A percentile compares a stretch with the other conserved stretches of the same genome.
Conservation (phyloP, 352 stramenopile species). For the Pythium diclinum region DNA sequence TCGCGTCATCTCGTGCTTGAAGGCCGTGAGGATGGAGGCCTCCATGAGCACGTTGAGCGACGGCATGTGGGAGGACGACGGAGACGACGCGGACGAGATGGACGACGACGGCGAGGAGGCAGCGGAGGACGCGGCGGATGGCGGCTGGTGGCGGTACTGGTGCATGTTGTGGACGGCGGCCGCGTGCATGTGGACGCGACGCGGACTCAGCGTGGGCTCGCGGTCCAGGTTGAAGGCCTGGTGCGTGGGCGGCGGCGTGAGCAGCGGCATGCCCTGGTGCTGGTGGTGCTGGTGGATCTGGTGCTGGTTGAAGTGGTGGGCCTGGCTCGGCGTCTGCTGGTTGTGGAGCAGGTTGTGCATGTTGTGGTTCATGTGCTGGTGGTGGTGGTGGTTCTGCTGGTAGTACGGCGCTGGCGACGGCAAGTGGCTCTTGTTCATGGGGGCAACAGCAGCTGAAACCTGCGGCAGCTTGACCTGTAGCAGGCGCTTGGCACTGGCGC, state of each 20-base stretch:
- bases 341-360: background rate
- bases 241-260: slow-evolving; percentile 41
- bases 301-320: slow-evolving; percentile 13
- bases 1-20: slow-evolving; percentile 45
- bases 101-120: slow-evolving; percentile 10
- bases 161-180: slow-evolving; percentile 14
- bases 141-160: background rate
- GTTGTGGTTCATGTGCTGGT: slow-evolving; percentile 1
- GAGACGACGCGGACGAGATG: slow-evolving; percentile 1
- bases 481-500: slow-evolving; percentile 69
- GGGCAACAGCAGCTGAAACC: slow-evolving; percentile 17
- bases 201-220: slow-evolving; percentile 21
- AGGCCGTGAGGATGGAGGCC: slow-evolving; percentile 63
- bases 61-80: slow-evolving; percentile 31
- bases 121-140: background rate
- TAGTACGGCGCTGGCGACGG: slow-evolving; percentile 10
- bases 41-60: slow-evolving; percentile 71
- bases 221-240: slow-evolving; percentile 54
- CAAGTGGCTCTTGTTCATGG: slow-evolving; percentile 13
- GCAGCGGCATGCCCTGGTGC: slow-evolving; percentile 21
- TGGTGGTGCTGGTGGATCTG: slow-evolving; percentile 1
- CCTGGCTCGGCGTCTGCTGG: background rate
- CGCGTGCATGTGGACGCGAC: background rate
- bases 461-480: slow-evolving; percentile 60
- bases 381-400: slow-evolving; percentile 7